Evolutionary conservation across 2,329 filamentous ascomycete species (phyloP).

Genomic region (Fusarium cyanostomum): DNA sequence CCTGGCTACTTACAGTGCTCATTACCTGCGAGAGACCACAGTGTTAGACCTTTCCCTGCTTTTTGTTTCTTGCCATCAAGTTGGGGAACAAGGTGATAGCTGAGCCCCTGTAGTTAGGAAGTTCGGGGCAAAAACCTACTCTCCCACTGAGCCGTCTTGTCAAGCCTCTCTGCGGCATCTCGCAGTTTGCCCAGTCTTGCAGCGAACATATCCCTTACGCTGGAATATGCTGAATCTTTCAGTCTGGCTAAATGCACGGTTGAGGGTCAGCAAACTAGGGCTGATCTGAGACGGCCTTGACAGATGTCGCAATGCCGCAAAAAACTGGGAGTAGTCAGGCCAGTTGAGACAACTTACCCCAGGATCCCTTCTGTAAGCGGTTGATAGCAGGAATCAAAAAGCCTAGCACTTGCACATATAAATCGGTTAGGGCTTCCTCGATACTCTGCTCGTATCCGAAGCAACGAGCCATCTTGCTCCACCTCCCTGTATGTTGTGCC

Average conservation of each 20-base stretch:
- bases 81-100: too few relatives aligned
- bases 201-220: background rate
- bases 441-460: background rate
- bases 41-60: background rate
- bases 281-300: background rate
- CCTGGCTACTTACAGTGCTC: background rate
- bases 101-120: background rate
- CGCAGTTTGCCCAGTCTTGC: background rate
- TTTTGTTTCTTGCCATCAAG: too few relatives aligned
- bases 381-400: background rate
- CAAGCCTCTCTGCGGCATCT: background rate
- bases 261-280: background rate
- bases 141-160: background rate
- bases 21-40: background rate
- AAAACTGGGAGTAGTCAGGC: too few relatives aligned
- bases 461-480: background rate
- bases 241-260: background rate
- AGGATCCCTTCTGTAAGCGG: background rate
- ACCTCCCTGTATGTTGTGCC: background rate
- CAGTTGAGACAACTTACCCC: background rate
- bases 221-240: background rate
- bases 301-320: too few relatives aligned
- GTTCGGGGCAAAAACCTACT: background rate
- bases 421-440: background rate
- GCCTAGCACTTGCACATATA: background rate